phyloP scores from a whole-genome alignment of 1,139 yeast genomes.

The Geotrichum phurueaensis region DNA sequence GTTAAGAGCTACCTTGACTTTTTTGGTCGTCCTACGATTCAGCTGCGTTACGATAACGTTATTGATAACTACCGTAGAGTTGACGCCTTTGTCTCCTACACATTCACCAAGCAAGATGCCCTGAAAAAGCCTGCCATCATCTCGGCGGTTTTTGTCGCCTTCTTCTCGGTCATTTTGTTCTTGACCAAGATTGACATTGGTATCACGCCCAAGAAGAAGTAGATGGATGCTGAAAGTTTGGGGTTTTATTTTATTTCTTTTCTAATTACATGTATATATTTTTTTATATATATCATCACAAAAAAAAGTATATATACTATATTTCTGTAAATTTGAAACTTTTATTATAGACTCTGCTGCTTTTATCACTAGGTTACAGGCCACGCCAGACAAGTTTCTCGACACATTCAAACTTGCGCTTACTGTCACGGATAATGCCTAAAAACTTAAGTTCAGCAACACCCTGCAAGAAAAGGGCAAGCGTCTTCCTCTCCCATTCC shows the following conservation, averaged over 20 bases:
- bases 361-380: conserved; percentile 29
- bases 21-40: conserved; percentile 75
- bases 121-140: conserved; percentile 62
- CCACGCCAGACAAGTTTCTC: conserved; percentile 61
- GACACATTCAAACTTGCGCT: conserved; percentile 46
- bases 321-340: too few species aligned
- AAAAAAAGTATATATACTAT: neutral
- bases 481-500: conserved; percentile 47
- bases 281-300: neutral
- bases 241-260: neutral
- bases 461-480: conserved; percentile 56
- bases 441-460: conserved; percentile 49
- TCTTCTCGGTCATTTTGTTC: conserved; percentile 53
- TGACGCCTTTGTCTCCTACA: conserved; percentile 57
- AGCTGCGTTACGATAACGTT: conserved; percentile 54
- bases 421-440: conserved; percentile 48
- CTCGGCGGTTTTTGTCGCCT: conserved; percentile 57
- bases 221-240: neutral
- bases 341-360: too few species aligned
- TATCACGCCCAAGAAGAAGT: conserved; percentile 19
- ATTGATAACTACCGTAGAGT: conserved; percentile 63
- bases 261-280: neutral
- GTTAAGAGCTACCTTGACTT: conserved; percentile 58
- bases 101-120: conserved; percentile 49
- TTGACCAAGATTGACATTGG: conserved; percentile 41